Percentiles rank a stretch among this genome's conserved stretches.
These are phyloP conservation scores for Basipetospora sp. DNA, from an alignment of 2,329 filamentous ascomycete species.

Conservation along the genomic window DNA sequence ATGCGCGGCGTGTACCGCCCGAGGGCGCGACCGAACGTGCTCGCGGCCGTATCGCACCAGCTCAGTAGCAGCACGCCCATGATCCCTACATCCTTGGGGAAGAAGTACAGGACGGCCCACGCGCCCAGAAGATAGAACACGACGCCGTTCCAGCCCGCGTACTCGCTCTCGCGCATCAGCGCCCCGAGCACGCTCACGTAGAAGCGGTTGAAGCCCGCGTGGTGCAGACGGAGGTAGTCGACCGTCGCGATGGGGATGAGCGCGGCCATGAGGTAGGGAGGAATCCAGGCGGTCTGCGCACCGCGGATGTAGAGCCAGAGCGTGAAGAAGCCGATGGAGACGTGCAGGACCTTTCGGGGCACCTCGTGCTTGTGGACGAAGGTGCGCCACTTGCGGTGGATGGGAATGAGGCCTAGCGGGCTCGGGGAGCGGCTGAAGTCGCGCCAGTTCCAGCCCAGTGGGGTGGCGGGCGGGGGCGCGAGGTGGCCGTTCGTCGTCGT, in stretches of 20 bases:
- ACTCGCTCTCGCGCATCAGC: constrained; percentile 94
- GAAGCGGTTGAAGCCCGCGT: constrained; percentile 64
- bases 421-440: constrained; percentile 84
- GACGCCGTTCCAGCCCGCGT: constrained; percentile 85
- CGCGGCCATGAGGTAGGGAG: constrained; percentile 66
- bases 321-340: constrained; percentile 91
- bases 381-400: constrained; percentile 78
- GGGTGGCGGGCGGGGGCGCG: constrained; percentile 45
- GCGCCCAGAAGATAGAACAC: constrained; percentile 91
- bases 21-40: constrained; percentile 80
- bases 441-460: constrained; percentile 59
- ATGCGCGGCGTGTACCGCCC: constrained; percentile 79
- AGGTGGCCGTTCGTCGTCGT: constrained; percentile 56
- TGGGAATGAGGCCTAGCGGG: constrained; percentile 83
- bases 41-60: constrained; percentile 96
- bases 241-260: constrained; percentile 71
- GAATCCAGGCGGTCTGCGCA: constrained; percentile 60
- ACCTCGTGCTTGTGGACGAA: constrained; percentile 97
- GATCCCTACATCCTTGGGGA: constrained; percentile 85
- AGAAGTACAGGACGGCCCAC: constrained; percentile 70
- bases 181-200: constrained; percentile 78
- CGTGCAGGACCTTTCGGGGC: constrained; percentile 80
- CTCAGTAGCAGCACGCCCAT: constrained; percentile 80
- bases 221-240: constrained; percentile 73
- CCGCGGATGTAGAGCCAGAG: constrained; percentile 72